Conservation (phyloP, 2,329 filamentous ascomycete genomes). For the Boeremia exigua region DNA sequence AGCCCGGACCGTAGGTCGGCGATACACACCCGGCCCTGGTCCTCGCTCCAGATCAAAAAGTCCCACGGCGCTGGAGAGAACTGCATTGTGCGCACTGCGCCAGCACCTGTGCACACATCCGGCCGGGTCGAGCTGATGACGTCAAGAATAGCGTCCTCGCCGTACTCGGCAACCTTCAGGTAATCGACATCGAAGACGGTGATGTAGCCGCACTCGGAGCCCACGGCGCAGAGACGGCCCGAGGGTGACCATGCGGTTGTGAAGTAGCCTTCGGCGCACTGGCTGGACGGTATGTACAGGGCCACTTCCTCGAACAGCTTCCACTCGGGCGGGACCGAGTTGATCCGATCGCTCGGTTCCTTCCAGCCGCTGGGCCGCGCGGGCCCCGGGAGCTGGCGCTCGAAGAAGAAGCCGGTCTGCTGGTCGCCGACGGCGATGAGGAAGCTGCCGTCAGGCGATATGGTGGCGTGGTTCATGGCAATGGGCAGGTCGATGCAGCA, state of each 20-base stretch:
- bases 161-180: constrained; percentile 49
- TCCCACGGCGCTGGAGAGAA: constrained; percentile 92
- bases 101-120: constrained; percentile 63
- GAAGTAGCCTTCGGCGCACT: constrained; percentile 67
- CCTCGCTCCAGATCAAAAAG: constrained; percentile 91
- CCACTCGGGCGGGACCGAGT: constrained; percentile 47
- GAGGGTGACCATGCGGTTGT: constrained; percentile 78
- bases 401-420: constrained; percentile 83
- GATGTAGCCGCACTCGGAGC: constrained; percentile 80
- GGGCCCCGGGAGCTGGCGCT: constrained; percentile 53
- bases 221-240: constrained; percentile 74
- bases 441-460: constrained; percentile 84
- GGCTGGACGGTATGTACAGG: constrained; percentile 49
- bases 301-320: constrained; percentile 48
- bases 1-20: constrained; percentile 75
- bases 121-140: constrained; percentile 80
- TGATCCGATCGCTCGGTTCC: constrained; percentile 25
- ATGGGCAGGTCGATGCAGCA: constrained; percentile 77
- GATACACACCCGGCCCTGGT: constrained; percentile 76
- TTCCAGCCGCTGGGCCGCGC: constrained; percentile 34
- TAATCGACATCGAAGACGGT: constrained; percentile 71
- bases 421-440: constrained; percentile 88
- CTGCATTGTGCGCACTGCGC: constrained; percentile 87
- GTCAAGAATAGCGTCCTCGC: constrained; percentile 71
- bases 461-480: constrained; percentile 90